Conservation (phyloP, 2,329 filamentous ascomycete species). For the Nothopassalora personata region DNA sequence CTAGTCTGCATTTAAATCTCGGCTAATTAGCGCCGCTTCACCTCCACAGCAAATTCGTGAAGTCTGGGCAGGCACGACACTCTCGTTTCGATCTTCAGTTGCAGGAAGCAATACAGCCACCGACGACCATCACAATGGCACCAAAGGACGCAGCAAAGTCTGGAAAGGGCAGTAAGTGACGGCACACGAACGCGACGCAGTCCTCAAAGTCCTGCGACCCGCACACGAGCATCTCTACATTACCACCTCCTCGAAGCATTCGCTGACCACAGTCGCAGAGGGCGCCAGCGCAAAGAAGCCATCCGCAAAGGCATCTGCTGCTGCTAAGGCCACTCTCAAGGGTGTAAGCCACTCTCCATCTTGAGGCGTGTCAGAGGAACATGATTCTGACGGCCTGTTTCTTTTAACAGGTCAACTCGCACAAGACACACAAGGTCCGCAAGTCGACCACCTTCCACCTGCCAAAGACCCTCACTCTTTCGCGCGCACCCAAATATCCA, state of each 20-base stretch:
- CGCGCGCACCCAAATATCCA: slow-evolving; percentile 89
- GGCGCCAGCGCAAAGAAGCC: slow-evolving; percentile 53
- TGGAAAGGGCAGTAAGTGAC: slow-evolving; percentile 16
- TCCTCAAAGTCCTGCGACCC: neutral
- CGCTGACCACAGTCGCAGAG: slow-evolving; percentile 32
- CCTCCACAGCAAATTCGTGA: neutral
- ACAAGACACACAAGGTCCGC: slow-evolving; percentile 92
- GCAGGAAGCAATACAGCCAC: slow-evolving; percentile 14
- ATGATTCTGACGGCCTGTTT: slow-evolving; percentile 50
- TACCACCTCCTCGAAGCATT: slow-evolving; percentile 1
- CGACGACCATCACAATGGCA: slow-evolving; percentile 26
- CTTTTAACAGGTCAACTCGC: slow-evolving; percentile 57
- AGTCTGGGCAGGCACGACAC: neutral
- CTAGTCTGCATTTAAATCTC: neutral
- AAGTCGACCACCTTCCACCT: slow-evolving; percentile 92
- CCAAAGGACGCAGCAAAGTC: slow-evolving; percentile 25
- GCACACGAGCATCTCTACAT: slow-evolving; percentile 3
- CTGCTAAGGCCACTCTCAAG: slow-evolving; percentile 93
- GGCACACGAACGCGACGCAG: neutral
- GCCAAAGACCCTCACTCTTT: slow-evolving; percentile 91
- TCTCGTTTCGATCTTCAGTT: slow-evolving; percentile 13
- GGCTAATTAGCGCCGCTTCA: neutral
- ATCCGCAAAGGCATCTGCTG: slow-evolving; percentile 73
- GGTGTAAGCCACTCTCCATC: slow-evolving; percentile 62
- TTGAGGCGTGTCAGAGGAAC: slow-evolving; percentile 46